Base-by-base conservation (phyloP, 192 early-diverging fungal species). In the Entomortierella chlamydospora region DNA sequence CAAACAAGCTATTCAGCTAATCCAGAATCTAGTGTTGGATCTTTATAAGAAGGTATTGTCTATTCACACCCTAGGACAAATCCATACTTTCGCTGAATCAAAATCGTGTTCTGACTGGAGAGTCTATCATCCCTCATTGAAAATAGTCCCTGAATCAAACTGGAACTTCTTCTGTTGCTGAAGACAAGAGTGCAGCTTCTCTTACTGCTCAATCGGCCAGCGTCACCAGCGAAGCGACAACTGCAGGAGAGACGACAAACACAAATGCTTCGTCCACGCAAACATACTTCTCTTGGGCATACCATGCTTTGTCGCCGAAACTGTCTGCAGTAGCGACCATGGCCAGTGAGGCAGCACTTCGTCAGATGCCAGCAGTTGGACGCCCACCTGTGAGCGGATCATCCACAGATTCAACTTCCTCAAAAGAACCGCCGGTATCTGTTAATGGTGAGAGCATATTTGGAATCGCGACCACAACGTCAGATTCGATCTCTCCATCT, bases 1-100 rank as follows among this genome's bases (percentile, higher is more conserved):
- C 51, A 79, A 79, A 41, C 76, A 64, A 8, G 76, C 61, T 18
- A 60, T 79, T 15, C 67, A 79, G 26, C 20, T 70, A 7, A 4
- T 79, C 1, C 76, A 79, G 41, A 70, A 79, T 43, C 34, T 79
- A 11, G 57, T 39, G 2, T 37, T 70, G 13, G 76, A 79, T 28
- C 20, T 79, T n/a, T 79, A 79, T 62, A 70, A 61, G 30, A 79
- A 79, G 68, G 76, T 79, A 58, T 28, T 2, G 23, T 51, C 23
- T 15, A 51, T 8, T 51, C 8, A 41, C 13, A 13, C 45, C 20
- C 20, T 12, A 20, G 45, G 20, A 20, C 45, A 47, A 20, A 47
- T 3, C 15, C 45, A 37, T 37, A 37, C 10, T 37, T 37, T 37
- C 10, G 34, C 34, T 10, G 4, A 37, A 10, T 37, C 34, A 37